phyloP scores from a whole-genome alignment of 345 rosid genomes.

The Populus tremula region DNA sequence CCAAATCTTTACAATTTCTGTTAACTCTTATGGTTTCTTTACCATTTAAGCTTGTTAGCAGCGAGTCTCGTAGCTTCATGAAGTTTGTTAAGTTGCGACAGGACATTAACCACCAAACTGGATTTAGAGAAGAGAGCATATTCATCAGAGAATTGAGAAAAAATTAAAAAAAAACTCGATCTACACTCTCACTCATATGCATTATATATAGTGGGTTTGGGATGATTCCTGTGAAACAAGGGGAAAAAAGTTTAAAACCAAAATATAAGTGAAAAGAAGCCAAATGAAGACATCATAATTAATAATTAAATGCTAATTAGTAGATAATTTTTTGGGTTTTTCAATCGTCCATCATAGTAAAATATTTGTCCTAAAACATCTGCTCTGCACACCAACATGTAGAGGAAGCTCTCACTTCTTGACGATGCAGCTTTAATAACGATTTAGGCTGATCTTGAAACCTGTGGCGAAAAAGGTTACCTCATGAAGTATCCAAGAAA shows the following conservation, averaged over 20 bases:
- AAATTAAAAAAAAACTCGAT: neutral
- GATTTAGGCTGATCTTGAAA: constrained; percentile 66
- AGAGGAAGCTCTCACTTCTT: constrained; percentile 32
- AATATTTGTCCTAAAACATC: constrained; percentile 16
- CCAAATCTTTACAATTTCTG: too few relatives aligned
- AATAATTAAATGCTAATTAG: neutral
- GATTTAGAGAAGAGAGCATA: neutral
- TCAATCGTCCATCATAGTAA: constrained; percentile 19
- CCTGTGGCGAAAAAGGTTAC: constrained; percentile 36
- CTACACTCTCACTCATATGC: neutral
- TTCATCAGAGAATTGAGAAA: neutral
- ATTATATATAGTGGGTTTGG: constrained; percentile 21
- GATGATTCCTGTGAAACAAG: constrained; percentile 26
- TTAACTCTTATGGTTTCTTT: neutral
- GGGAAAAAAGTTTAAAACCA: constrained; percentile 6
- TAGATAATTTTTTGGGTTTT: too few relatives aligned
- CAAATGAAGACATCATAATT: constrained; percentile 12
- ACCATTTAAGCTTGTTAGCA: neutral
- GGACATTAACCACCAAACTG: neutral
- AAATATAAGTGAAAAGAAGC: constrained; percentile 16
- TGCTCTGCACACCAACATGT: constrained; percentile 18
- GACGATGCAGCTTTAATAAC: constrained; percentile 26
- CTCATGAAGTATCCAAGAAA: constrained; percentile 12
- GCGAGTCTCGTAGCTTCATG: neutral
- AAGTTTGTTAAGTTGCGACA: neutral